Conservation (phyloP, 306 rosid genomes). For the Inga leiocalycina region DNA sequence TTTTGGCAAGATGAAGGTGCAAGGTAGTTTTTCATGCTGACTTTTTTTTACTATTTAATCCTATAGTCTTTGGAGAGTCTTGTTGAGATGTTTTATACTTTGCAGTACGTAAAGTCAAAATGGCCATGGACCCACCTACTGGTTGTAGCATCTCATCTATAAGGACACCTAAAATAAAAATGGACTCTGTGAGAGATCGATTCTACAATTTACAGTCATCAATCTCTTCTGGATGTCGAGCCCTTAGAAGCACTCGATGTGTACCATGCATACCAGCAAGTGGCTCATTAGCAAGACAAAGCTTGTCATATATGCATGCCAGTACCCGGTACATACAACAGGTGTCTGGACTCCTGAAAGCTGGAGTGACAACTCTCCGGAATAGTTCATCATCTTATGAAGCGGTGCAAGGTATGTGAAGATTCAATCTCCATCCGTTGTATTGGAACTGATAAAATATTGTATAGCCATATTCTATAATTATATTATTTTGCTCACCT, state of each 20-base stretch:
- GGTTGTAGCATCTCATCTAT: conserved; percentile 80
- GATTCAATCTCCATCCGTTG: background rate
- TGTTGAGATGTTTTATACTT: conserved; percentile 31
- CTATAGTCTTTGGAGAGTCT: conserved; percentile 9
- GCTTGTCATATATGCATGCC: conserved; percentile 94
- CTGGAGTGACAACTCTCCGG: conserved; percentile 87
- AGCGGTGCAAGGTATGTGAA: conserved; percentile 79
- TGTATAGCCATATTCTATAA: background rate
- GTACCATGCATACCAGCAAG: conserved; percentile 65
- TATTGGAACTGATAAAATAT: background rate
- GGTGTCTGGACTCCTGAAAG: conserved; percentile 89
- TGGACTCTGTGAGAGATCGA: conserved; percentile 56
- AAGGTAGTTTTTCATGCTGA: conserved; percentile 62
- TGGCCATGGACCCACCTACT: conserved; percentile 81
- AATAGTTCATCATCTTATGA: conserved; percentile 88
- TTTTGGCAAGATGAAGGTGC: conserved; percentile 96
- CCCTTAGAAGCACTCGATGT: conserved; percentile 59
- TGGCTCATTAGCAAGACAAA: conserved; percentile 79
- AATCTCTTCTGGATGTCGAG: conserved; percentile 79
- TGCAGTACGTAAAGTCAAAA: conserved; percentile 88
- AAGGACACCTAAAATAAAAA: conserved; percentile 51
- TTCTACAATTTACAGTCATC: conserved; percentile 67
- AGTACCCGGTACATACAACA: conserved; percentile 87
- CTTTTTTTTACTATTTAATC: conserved; percentile 29
- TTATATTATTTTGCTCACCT: background rate